Evolutionary conservation across 208 protist species (phyloP).

Genomic region (Endotrypanum monterogeii): DNA sequence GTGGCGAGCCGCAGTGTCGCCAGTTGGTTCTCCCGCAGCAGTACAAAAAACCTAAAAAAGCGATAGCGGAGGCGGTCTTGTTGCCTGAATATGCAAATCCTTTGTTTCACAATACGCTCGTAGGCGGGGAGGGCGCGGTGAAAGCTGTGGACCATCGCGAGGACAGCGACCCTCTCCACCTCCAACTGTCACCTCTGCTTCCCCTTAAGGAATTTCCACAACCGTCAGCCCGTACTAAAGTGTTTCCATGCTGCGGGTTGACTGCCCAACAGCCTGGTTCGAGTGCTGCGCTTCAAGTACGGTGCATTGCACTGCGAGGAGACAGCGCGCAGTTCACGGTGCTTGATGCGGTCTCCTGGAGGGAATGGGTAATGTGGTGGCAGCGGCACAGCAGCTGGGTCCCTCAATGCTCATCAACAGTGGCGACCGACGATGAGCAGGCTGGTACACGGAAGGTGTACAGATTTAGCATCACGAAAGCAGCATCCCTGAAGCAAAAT

Average conservation of each 20-base stretch:
- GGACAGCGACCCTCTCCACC: neutral
- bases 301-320: slow-evolving; percentile 9
- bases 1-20: slow-evolving; percentile 17
- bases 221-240: neutral
- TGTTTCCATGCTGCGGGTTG: neutral
- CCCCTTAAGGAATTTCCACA: neutral
- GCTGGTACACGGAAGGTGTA: neutral
- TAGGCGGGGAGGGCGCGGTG: neutral
- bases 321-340: neutral
- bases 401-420: neutral
- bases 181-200: neutral
- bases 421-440: neutral
- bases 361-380: slow-evolving; percentile 22
- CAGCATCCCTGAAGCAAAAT: no score
- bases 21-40: slow-evolving; percentile 27
- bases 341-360: slow-evolving; percentile 28
- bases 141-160: neutral
- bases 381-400: neutral
- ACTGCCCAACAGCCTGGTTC: neutral
- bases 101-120: slow-evolving; percentile 13
- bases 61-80: slow-evolving; percentile 26
- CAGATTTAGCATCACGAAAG: neutral
- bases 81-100: slow-evolving; percentile 23
- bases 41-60: slow-evolving; percentile 36
- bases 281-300: neutral